Evolutionary conservation across 2,329 filamentous ascomycete genomes (phyloP).

Genomic region (Colletotrichum tamarilloi): DNA sequence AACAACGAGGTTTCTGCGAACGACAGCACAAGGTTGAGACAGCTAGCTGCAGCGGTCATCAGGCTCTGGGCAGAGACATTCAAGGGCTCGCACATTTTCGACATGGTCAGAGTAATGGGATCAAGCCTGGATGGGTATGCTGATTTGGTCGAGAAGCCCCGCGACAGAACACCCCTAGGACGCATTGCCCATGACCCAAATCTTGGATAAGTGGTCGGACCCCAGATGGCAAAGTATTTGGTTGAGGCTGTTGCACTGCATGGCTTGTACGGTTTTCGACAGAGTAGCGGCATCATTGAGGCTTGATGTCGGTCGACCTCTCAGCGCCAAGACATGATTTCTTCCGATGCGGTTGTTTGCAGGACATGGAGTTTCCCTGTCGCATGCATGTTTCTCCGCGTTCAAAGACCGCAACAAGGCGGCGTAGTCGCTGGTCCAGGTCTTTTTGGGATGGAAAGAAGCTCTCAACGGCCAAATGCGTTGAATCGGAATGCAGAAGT

Average conservation of each 20-base stretch:
- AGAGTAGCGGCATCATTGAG: neutral
- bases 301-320: neutral
- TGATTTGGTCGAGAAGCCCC: conserved; percentile 65
- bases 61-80: conserved; percentile 72
- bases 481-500: neutral
- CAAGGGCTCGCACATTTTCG: conserved; percentile 70
- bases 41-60: conserved; percentile 68
- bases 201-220: conserved; percentile 16
- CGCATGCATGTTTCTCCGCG: neutral
- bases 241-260: neutral
- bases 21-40: conserved; percentile 63
- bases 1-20: conserved; percentile 56
- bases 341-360: conserved; percentile 2
- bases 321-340: conserved; percentile 15
- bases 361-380: neutral
- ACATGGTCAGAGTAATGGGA: conserved; percentile 69
- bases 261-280: neutral
- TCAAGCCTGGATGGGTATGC: conserved; percentile 67
- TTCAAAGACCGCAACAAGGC: neutral
- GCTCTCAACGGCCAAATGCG: neutral
- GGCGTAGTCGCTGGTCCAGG: neutral
- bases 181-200: conserved; percentile 42
- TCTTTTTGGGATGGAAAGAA: neutral
- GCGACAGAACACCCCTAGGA: conserved; percentile 57
- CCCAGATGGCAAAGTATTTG: neutral